These are phyloP conservation scores for Botrytis cinerea DNA, from an alignment of 2,329 filamentous ascomycete genomes.

Conservation along the genomic window DNA sequence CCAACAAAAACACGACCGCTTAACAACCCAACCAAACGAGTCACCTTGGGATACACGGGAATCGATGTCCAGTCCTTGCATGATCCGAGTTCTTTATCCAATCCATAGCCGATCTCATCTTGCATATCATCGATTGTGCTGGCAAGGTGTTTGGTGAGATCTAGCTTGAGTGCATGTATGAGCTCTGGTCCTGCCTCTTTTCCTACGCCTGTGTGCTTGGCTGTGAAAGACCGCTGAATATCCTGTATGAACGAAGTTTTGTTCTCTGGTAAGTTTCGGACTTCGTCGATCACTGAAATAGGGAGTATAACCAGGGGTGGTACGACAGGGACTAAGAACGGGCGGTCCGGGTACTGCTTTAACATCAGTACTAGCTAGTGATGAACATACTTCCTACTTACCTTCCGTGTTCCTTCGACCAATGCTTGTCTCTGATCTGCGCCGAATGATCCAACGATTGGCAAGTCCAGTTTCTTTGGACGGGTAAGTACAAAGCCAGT, in stretches of 20 bases:
- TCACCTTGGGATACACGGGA: slow-evolving; percentile 41
- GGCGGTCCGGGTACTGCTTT: slow-evolving; percentile 7
- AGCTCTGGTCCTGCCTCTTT: slow-evolving; percentile 11
- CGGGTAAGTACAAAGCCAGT: slow-evolving; percentile 8
- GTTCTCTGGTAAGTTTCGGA: slow-evolving; percentile 34
- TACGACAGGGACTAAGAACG: slow-evolving; percentile 6
- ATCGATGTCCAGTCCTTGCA: slow-evolving; percentile 40
- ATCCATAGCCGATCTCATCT: slow-evolving; percentile 33
- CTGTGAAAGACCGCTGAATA: slow-evolving; percentile 26
- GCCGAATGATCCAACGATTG: slow-evolving; percentile 3
- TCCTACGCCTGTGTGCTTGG: slow-evolving; percentile 34
- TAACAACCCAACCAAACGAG: slow-evolving; percentile 45
- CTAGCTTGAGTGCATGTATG: slow-evolving; percentile 28
- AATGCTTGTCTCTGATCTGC: slow-evolving; percentile 9
- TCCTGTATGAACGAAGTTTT: slow-evolving; percentile 33
- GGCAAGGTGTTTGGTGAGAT: slow-evolving; percentile 35
- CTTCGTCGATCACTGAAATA: slow-evolving; percentile 31
- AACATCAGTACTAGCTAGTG: slow-evolving; percentile 9
- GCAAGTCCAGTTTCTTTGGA: slow-evolving; percentile 9
- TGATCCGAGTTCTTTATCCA: slow-evolving; percentile 29
- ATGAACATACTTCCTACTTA: slow-evolving; percentile 10
- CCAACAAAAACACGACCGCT: slow-evolving; percentile 42
- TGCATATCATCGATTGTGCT: slow-evolving; percentile 31
- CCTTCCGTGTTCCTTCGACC: slow-evolving; percentile 8
- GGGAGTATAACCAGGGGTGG: slow-evolving; percentile 35